Conservation (phyloP, 306 rosid genomes). For the Bauhinia variegata region DNA sequence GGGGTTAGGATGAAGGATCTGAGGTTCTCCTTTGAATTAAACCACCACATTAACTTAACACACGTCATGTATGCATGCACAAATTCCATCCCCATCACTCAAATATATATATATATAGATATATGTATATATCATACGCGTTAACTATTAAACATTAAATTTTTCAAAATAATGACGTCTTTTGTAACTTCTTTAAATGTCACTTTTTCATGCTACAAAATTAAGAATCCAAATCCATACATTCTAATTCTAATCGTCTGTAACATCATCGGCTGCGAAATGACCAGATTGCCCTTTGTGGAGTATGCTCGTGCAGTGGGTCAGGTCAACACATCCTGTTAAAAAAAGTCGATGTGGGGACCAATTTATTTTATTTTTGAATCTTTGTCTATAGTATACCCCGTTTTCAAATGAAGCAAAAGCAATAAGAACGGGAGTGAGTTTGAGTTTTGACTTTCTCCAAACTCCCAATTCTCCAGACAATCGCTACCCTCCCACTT, state of each 20-base stretch:
- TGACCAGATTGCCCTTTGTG: constrained; percentile 39
- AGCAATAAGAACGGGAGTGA: too few relatives aligned
- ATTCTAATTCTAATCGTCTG: constrained; percentile 45
- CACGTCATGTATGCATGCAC: too few relatives aligned
- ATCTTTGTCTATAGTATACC: constrained; percentile 22
- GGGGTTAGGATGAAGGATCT: too few relatives aligned
- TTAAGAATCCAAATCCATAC: too few relatives aligned
- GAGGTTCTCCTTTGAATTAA: too few relatives aligned
- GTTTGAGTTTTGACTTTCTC: constrained; percentile 29
- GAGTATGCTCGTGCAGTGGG: constrained; percentile 24
- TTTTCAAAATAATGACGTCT: too few relatives aligned
- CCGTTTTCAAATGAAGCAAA: not conserved
- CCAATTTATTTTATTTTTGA: constrained; percentile 26
- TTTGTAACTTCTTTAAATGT: too few relatives aligned
- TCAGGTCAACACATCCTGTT: constrained; percentile 26
- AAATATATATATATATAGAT: too few relatives aligned
- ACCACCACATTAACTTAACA: too few relatives aligned
- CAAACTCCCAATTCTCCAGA: constrained; percentile 29
- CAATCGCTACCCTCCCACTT: constrained; percentile 67
- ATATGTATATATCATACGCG: too few relatives aligned
- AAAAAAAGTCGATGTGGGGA: not conserved
- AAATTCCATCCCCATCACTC: constrained; percentile 19
- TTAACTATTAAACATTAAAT: too few relatives aligned
- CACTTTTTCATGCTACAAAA: too few relatives aligned
- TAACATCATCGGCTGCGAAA: not conserved